Evolutionary conservation across 371 early-diverging fungal species (phyloP).

Genomic region (Lichtheimia ornata): DNA sequence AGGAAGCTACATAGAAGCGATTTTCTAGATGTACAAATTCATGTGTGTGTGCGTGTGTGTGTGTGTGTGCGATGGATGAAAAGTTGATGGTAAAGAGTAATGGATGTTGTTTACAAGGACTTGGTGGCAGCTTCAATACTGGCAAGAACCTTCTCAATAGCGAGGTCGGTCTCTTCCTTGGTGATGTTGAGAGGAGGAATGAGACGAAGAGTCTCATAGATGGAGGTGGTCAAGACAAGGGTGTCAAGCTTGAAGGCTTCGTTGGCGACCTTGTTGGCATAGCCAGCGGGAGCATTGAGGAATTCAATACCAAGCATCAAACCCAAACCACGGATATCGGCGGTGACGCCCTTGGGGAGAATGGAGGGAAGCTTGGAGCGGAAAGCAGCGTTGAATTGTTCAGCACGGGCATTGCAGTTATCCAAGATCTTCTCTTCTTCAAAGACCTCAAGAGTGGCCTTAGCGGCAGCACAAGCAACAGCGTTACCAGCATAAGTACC

Average conservation of each 20-base stretch:
- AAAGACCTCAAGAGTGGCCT: constrained; percentile 47
- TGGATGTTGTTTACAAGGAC: constrained; percentile 4
- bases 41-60: no score
- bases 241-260: constrained; percentile 51
- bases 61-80: no score
- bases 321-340: constrained; percentile 59
- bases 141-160: constrained; percentile 41
- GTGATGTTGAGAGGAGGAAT: constrained; percentile 61
- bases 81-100: no score
- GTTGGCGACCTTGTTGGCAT: constrained; percentile 34
- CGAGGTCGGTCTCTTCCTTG: constrained; percentile 51
- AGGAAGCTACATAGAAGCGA: no score
- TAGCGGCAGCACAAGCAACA: constrained; percentile 50
- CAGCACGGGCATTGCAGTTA: constrained; percentile 45
- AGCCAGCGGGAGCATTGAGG: constrained; percentile 42
- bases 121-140: constrained; percentile 41
- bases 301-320: constrained; percentile 67
- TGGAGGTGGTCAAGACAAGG: constrained; percentile 55
- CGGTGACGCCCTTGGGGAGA: constrained; percentile 39
- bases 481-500: constrained; percentile 56
- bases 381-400: constrained; percentile 50
- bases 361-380: constrained; percentile 37
- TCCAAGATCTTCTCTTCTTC: constrained; percentile 42
- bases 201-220: constrained; percentile 58
- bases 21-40: no score